phyloP scores from a whole-genome alignment of 1,284 basidiomycete genomes.

The Melampsora abietis-canadensis region DNA sequence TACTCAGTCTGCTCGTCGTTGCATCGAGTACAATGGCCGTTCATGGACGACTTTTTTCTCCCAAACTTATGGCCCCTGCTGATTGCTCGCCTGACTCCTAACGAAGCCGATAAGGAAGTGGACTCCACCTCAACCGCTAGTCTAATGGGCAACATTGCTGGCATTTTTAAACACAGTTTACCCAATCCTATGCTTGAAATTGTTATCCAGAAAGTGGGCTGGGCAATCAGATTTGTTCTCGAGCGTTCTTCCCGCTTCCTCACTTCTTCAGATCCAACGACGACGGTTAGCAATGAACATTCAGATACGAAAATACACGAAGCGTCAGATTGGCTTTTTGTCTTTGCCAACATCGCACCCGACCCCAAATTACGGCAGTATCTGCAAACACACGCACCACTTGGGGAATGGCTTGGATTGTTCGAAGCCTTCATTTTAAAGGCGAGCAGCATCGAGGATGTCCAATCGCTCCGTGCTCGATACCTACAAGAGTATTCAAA shows the following conservation, averaged over 20 bases:
- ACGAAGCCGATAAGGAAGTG: background rate
- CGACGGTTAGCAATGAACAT: background rate
- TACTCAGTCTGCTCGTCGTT: conserved; percentile 25
- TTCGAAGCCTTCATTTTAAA: background rate
- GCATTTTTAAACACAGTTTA: conserved; percentile 17
- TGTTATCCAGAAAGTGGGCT: background rate
- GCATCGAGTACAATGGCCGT: conserved; percentile 28
- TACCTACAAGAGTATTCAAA: conserved; percentile 32
- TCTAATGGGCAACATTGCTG: conserved; percentile 18
- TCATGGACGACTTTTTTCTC: conserved; percentile 31
- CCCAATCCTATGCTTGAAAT: conserved; percentile 3
- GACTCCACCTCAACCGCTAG: conserved; percentile 27
- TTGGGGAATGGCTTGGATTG: background rate
- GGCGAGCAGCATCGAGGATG: conserved; percentile 3
- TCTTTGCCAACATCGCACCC: conserved; percentile 9
- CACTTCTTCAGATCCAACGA: background rate
- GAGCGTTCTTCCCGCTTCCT: background rate
- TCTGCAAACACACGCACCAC: background rate
- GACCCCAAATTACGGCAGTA: conserved; percentile 2
- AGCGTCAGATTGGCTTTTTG: conserved; percentile 4
- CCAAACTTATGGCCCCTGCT: conserved; percentile 22
- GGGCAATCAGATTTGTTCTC: conserved; percentile 17
- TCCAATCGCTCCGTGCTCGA: conserved; percentile 11
- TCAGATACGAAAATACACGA: background rate
- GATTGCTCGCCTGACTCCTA: conserved; percentile 5